Evolutionary conservation across 306 rosid species (phyloP).

Genomic region (Lathyrus oleraceus): DNA sequence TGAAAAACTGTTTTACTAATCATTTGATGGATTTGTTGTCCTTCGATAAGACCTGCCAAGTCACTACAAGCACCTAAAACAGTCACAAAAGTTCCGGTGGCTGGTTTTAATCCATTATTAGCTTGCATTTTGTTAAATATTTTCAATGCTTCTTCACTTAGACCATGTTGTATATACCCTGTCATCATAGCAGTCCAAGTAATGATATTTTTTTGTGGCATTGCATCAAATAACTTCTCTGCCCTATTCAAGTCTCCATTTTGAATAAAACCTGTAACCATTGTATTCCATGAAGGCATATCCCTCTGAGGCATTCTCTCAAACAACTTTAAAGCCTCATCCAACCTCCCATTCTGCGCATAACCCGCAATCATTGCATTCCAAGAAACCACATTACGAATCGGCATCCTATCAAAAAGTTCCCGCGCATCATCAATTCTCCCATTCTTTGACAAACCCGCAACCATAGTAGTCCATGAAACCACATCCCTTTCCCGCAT

Average conservation of each 20-base stretch:
- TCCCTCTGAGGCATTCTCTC: slow-evolving; percentile 52
- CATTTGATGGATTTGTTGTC: slow-evolving; percentile 54
- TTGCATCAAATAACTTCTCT: slow-evolving; percentile 42
- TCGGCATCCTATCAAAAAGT: slow-evolving; percentile 47
- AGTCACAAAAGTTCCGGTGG: slow-evolving; percentile 54
- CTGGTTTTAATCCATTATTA: slow-evolving; percentile 41
- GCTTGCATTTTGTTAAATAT: slow-evolving; percentile 43
- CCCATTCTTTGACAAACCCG: slow-evolving; percentile 42
- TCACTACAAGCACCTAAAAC: slow-evolving; percentile 53
- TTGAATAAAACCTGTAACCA: slow-evolving; percentile 49
- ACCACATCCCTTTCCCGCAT: slow-evolving; percentile 51
- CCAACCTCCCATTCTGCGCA: slow-evolving; percentile 46
- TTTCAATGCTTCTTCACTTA: slow-evolving; percentile 49
- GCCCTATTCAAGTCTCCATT: slow-evolving; percentile 43
- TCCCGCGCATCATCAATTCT: slow-evolving; percentile 47
- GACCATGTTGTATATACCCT: slow-evolving; percentile 48
- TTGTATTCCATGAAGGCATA: slow-evolving; percentile 53
- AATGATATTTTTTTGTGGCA: slow-evolving; percentile 48
- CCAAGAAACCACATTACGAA: slow-evolving; percentile 50
- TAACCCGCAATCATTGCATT: slow-evolving; percentile 42
- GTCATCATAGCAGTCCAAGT: slow-evolving; percentile 55
- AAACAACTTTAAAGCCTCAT: slow-evolving; percentile 47
- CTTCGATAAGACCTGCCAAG: slow-evolving; percentile 50
- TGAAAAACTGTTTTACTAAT: slow-evolving; percentile 48
- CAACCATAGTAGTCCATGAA: slow-evolving; percentile 54